These are phyloP conservation scores for Fusarium sp. DNA, from an alignment of 2,329 filamentous ascomycete species.

Conservation along the genomic window DNA sequence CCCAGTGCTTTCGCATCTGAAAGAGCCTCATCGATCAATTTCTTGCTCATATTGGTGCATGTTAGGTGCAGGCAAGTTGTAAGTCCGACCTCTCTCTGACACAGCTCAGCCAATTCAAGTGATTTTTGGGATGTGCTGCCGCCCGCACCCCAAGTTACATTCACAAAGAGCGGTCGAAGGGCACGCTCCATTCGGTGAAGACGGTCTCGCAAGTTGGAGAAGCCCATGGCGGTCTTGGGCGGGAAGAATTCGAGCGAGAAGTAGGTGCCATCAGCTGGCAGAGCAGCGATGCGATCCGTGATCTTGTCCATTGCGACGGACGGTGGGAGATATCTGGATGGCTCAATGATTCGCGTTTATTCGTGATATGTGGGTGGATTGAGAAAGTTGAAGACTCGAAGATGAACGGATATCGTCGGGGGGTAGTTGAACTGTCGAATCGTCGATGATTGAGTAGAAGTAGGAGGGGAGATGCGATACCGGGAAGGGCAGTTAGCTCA, in stretches of 20 bases:
- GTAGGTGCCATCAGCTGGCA: conserved; percentile 83
- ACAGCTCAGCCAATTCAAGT: conserved; percentile 92
- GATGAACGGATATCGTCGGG: conserved; percentile 27
- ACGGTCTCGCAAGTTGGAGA: conserved; percentile 90
- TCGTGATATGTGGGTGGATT: neutral
- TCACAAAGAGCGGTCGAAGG: conserved; percentile 91
- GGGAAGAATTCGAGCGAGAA: conserved; percentile 99
- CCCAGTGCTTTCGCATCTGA: conserved; percentile 91
- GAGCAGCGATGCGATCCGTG: conserved; percentile 91
- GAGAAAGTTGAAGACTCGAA: neutral
- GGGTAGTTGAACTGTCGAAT: neutral
- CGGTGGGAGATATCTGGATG: neutral
- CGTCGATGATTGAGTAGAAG: neutral
- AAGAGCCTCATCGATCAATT: conserved; percentile 85
- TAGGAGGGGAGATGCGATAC: neutral
- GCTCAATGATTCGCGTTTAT: neutral
- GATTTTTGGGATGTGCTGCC: conserved; percentile 92
- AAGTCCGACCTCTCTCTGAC: conserved; percentile 88
- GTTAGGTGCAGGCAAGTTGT: conserved; percentile 97
- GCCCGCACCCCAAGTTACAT: conserved; percentile 97
- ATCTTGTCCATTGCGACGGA: conserved; percentile 77
- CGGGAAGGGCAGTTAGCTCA: neutral
- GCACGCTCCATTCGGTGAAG: conserved; percentile 95
- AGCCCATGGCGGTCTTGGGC: conserved; percentile 95
- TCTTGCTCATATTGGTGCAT: conserved; percentile 95